Percentiles rank a stretch among this genome's conserved stretches.
Conservation (phyloP, 2,329 filamentous ascomycete genomes). For the Colletotrichum truncatum region DNA sequence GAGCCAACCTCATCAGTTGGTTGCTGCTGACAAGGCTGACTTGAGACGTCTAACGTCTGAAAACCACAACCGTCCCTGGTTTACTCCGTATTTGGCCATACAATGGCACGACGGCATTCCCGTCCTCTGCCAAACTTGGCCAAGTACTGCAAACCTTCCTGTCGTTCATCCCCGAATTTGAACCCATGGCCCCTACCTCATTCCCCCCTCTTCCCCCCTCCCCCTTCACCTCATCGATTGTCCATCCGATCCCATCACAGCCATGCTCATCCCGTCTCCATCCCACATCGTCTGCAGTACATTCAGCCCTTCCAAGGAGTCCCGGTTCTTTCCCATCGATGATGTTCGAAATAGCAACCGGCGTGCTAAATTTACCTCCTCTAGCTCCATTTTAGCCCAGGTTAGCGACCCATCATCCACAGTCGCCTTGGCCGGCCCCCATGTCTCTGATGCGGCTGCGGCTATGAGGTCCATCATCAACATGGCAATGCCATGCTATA, state of each 20-base stretch:
- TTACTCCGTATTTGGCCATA: slow-evolving; percentile 14
- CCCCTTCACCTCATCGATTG: neutral
- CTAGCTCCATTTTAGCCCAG: slow-evolving; percentile 10
- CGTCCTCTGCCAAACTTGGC: neutral
- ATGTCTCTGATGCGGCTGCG: neutral
- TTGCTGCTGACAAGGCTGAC: slow-evolving; percentile 8
- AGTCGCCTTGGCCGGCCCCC: neutral
- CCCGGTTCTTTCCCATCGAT: neutral
- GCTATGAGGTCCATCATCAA: neutral
- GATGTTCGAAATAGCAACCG: slow-evolving; percentile 24
- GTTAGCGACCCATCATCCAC: neutral
- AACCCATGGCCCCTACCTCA: neutral
- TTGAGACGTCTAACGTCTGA: slow-evolving; percentile 29
- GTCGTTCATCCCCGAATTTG: slow-evolving; percentile 4
- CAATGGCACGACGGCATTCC: slow-evolving; percentile 25
- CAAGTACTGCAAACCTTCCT: neutral
- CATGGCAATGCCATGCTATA: neutral
- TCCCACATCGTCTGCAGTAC: neutral
- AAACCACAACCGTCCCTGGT: slow-evolving; percentile 21
- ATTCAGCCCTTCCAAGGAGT: neutral
- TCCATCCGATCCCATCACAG: neutral
- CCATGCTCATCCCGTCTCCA: neutral
- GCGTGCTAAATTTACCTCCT: slow-evolving; percentile 21
- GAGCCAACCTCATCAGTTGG: neutral
- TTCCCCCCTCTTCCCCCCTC: neutral